phyloP scores from a whole-genome alignment of 2,329 filamentous ascomycete genomes.

The Microsporum audouinii region DNA sequence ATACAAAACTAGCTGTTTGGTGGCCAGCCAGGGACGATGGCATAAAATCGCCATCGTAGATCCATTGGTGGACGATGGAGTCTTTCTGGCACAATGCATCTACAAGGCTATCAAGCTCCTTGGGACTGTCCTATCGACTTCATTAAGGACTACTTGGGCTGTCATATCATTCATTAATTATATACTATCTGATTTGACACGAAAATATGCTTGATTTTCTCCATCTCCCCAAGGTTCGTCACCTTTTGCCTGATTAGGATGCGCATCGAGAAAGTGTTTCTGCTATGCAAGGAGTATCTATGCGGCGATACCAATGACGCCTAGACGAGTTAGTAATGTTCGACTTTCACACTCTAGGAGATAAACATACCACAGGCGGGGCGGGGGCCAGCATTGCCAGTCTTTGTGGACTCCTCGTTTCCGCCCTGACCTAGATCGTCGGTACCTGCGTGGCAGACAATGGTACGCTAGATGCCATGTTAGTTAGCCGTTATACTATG shows the following conservation, averaged over 20 bases:
- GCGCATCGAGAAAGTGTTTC: background rate
- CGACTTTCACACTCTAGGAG: background rate
- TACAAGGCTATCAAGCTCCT: background rate
- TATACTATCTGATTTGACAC: background rate
- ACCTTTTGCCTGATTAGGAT: background rate
- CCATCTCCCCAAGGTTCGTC: background rate
- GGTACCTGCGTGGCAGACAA: slow-evolving; percentile 89
- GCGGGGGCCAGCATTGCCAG: slow-evolving; percentile 84
- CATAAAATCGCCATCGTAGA: background rate
- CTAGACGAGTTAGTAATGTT: slow-evolving; percentile 30
- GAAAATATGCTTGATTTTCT: background rate
- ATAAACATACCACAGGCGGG: slow-evolving; percentile 74
- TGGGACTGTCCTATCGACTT: background rate
- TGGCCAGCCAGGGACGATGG: background rate
- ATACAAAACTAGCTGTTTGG: background rate
- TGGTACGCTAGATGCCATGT: slow-evolving; percentile 55
- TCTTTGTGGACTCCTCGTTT: slow-evolving; percentile 94
- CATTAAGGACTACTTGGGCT: background rate
- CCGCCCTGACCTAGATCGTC: slow-evolving; percentile 91
- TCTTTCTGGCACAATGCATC: background rate
- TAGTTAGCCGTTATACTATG: background rate
- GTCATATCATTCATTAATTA: background rate
- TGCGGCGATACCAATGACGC: slow-evolving; percentile 78
- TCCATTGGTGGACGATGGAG: background rate
- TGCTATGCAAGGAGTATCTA: slow-evolving; percentile 38